Conservation (phyloP, 2,329 filamentous ascomycete species). For the Colletotrichum costaricense region DNA sequence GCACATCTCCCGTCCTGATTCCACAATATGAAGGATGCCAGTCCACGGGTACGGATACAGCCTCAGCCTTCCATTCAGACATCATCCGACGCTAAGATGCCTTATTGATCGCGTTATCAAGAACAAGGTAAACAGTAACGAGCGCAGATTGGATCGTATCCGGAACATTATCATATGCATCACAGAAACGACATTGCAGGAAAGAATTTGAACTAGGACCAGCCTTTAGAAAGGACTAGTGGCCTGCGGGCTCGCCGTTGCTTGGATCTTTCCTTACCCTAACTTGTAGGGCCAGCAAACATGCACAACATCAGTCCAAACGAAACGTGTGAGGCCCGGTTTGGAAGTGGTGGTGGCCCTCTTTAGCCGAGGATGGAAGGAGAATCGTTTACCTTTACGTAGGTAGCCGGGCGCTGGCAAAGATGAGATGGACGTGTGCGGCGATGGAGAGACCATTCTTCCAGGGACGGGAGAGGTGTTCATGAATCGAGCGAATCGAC, state of each 20-base stretch:
- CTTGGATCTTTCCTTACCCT: constrained; percentile 4
- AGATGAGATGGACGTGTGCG: not conserved
- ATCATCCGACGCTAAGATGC: no score
- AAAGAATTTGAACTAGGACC: not conserved
- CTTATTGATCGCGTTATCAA: no score
- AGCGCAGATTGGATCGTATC: not conserved
- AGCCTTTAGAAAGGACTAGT: not conserved
- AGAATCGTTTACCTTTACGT: not conserved
- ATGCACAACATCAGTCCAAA: constrained; percentile 33
- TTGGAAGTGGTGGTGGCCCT: not conserved
- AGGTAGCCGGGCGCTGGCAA: not conserved
- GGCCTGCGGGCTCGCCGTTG: not conserved
- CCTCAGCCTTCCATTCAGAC: not conserved
- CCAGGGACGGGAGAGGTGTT: not conserved
- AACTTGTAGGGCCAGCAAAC: not conserved
- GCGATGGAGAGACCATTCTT: not conserved
- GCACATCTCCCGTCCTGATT: not conserved
- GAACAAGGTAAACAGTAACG: not conserved
- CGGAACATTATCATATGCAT: not conserved
- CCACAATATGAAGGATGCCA: not conserved
- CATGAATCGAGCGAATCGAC: not conserved
- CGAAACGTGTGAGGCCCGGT: constrained; percentile 31
- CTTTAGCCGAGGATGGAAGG: not conserved
- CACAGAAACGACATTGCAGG: not conserved
- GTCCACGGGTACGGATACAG: not conserved